phyloP scores from a whole-genome alignment of 768 basidiomycete genomes.

The Auricularia sp. region DNA sequence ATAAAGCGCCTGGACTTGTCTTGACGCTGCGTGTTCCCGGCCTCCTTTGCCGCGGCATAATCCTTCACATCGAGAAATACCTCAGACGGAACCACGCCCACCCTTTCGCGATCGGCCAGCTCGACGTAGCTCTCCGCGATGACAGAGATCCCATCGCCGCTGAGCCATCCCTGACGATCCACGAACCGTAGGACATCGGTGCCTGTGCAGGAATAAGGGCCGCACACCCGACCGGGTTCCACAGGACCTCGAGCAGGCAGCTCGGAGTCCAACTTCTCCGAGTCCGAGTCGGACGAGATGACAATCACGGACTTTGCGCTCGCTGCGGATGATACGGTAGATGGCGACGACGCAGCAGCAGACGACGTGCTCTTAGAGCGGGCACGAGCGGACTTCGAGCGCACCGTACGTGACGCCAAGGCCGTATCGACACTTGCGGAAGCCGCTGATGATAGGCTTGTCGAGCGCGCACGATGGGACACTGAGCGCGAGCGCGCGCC shows the following conservation, averaged over 20 bases:
- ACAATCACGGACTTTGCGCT: too few relatives aligned
- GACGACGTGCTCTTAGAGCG: too few relatives aligned
- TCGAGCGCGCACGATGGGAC: too few relatives aligned
- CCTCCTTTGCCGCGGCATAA: neutral
- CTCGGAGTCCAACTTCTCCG: neutral
- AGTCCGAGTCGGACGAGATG: neutral
- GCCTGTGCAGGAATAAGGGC: neutral
- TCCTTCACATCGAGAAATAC: neutral
- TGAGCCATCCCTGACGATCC: neutral
- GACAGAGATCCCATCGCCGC: neutral
- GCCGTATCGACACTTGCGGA: too few relatives aligned
- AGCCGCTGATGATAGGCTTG: too few relatives aligned
- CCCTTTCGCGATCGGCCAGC: neutral
- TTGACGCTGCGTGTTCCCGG: neutral
- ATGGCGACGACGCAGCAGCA: too few relatives aligned
- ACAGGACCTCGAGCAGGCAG: too few relatives aligned
- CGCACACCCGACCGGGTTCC: neutral
- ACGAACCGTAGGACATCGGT: neutral
- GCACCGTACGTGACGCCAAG: too few relatives aligned
- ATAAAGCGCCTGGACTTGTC: too few relatives aligned
- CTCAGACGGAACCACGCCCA: neutral
- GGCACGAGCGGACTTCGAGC: too few relatives aligned
- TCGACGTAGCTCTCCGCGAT: neutral
- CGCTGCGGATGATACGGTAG: too few relatives aligned
- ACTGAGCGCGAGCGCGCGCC: too few relatives aligned